Percentiles rank a stretch among this genome's conserved stretches.
Evolutionary conservation across 1,139 yeast species (phyloP).

Genomic region (Candida sp.): DNA sequence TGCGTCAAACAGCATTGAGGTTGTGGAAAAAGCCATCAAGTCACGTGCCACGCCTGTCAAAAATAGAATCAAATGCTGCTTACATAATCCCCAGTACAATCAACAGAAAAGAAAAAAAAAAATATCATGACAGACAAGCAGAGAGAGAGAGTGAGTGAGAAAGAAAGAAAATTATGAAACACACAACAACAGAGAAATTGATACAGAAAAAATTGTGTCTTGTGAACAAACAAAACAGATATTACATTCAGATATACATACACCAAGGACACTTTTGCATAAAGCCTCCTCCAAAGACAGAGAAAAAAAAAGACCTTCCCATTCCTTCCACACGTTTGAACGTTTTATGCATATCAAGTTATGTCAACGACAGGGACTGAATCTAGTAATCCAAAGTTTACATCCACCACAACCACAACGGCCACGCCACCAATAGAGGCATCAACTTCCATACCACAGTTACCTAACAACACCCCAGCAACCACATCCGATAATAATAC

Average conservation of each 20-base stretch:
- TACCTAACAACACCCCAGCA: background rate
- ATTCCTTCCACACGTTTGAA: background rate
- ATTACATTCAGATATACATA: background rate
- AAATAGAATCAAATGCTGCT: background rate
- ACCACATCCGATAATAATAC: background rate
- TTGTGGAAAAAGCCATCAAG: background rate
- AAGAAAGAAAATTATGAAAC: background rate
- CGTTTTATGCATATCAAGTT: background rate
- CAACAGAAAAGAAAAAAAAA: background rate
- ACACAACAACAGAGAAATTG: background rate
- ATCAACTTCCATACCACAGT: slow-evolving; percentile 2
- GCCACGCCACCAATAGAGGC: slow-evolving; percentile 7
- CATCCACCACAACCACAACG: slow-evolving; percentile 5
- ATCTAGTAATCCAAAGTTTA: background rate
- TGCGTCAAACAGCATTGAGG: too few species aligned
- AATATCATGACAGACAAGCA: background rate
- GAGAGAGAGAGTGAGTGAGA: background rate
- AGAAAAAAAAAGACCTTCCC: background rate
- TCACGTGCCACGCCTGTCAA: background rate
- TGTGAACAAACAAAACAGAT: background rate
- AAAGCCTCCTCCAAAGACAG: background rate
- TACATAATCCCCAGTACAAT: background rate
- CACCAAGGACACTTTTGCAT: background rate
- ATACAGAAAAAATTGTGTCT: background rate
- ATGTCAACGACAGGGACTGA: background rate